Conservation (phyloP, 768 basidiomycete genomes). For the Cystofilobasidium macerans region DNA sequence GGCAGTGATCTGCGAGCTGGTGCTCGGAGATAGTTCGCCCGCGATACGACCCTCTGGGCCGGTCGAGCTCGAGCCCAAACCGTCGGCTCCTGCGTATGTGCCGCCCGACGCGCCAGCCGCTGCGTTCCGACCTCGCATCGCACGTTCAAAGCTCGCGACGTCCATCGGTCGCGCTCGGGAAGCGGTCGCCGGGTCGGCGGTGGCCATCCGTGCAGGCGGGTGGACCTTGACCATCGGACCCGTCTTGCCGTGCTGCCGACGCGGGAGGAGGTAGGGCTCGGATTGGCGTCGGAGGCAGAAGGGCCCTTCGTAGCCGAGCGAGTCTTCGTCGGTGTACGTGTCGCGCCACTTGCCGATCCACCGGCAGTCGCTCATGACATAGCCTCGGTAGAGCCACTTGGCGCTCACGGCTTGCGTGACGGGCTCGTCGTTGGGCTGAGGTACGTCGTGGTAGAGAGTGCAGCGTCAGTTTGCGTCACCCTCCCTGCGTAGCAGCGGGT, state of each 20-base stretch:
- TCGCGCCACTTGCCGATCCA: conserved; percentile 18
- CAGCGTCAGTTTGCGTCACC: too few species aligned
- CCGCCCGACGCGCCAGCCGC: too few species aligned
- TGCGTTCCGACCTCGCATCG: too few species aligned
- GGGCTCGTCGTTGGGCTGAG: not conserved
- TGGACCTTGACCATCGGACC: too few species aligned
- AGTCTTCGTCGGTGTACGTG: not conserved
- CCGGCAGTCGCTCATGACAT: conserved; percentile 14
- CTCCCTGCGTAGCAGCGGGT: not conserved
- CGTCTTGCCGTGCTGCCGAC: too few species aligned
- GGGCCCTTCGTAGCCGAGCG: conserved; percentile 12
- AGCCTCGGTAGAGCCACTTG: conserved; percentile 23
- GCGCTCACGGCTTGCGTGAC: not conserved
- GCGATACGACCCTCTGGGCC: too few species aligned
- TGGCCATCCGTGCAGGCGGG: too few species aligned
- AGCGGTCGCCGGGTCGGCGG: not conserved
- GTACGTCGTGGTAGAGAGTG: not conserved
- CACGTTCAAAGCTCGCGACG: conserved; percentile 2
- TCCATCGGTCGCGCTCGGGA: not conserved
- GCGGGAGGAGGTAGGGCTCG: conserved; percentile 4
- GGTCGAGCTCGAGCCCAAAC: not conserved
- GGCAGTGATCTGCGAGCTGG: too few species aligned
- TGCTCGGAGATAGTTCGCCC: too few species aligned
- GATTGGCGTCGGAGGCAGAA: conserved; percentile 10
- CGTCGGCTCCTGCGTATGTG: too few species aligned